These are phyloP conservation scores for Debaryomycetaceae sp. DNA, from an alignment of 1,139 yeast species.

Conservation along the genomic window DNA sequence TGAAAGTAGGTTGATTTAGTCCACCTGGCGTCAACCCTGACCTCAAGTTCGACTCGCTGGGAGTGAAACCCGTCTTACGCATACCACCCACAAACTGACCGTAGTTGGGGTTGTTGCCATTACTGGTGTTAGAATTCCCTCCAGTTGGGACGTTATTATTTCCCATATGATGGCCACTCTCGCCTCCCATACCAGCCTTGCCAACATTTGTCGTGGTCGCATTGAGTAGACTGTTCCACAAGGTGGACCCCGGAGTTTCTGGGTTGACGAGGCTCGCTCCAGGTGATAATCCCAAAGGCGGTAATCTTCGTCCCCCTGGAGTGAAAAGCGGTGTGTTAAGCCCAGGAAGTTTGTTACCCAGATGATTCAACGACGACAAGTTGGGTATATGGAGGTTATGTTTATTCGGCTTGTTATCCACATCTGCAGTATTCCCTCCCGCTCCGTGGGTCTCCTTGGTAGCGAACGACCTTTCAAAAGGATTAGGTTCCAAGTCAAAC, in stretches of 20 bases:
- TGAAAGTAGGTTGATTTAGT: slow-evolving; percentile 21
- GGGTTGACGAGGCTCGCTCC: slow-evolving; percentile 35
- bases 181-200: slow-evolving; percentile 1
- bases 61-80: slow-evolving; percentile 61
- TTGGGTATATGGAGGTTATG: slow-evolving; percentile 36
- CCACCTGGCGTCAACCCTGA: slow-evolving; percentile 59
- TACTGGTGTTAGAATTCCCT: slow-evolving; percentile 3
- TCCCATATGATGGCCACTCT: background rate
- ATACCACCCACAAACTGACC: slow-evolving; percentile 29
- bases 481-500: slow-evolving; percentile 88
- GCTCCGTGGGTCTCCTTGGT: slow-evolving; percentile 31
- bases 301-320: slow-evolving; percentile 60
- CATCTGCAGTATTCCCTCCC: slow-evolving; percentile 6
- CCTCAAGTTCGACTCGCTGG: slow-evolving; percentile 64
- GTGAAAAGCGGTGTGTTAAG: slow-evolving; percentile 55
- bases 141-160: slow-evolving; percentile 4
- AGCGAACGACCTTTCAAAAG: slow-evolving; percentile 93
- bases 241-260: slow-evolving; percentile 47
- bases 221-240: slow-evolving; percentile 46
- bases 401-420: slow-evolving; percentile 2
- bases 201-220: slow-evolving; percentile 23
- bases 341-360: slow-evolving; percentile 32
- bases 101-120: slow-evolving; percentile 10
- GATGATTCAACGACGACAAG: slow-evolving; percentile 20
- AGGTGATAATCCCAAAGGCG: slow-evolving; percentile 50